Percentiles rank a stretch among this genome's conserved stretches.
Conservation (phyloP, 768 basidiomycete species). For the Rhizopogon salebrosus region DNA sequence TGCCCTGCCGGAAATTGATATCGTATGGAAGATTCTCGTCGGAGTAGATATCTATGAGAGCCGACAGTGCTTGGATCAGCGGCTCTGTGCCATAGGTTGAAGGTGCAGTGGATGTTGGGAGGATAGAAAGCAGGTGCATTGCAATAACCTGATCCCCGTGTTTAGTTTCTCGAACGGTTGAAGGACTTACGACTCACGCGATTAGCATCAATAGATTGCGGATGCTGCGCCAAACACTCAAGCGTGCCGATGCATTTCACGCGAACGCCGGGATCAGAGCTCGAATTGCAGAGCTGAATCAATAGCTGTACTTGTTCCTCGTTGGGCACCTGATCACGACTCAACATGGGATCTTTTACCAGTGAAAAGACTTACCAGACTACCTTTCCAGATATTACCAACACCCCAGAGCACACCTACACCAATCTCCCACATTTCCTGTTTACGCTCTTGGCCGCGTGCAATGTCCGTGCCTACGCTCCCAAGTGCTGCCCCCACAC, state of each 20-base stretch:
- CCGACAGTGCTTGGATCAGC: conserved; percentile 72
- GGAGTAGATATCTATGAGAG: conserved; percentile 89
- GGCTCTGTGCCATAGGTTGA: conserved; percentile 56
- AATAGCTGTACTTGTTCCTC: conserved; percentile 60
- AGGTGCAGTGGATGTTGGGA: conserved; percentile 38
- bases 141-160: conserved; percentile 50
- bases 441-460: conserved; percentile 61
- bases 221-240: conserved; percentile 74
- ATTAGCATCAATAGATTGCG: conserved; percentile 55
- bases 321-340: conserved; percentile 41
- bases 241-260: conserved; percentile 85
- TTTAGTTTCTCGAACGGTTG: neutral
- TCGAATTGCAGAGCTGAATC: conserved; percentile 58
- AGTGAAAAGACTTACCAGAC: conserved; percentile 41
- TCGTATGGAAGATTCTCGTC: conserved; percentile 83
- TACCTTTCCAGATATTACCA: conserved; percentile 69
- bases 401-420: conserved; percentile 87
- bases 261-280: conserved; percentile 48
- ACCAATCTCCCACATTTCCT: conserved; percentile 74
- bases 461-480: conserved; percentile 55
- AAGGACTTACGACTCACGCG: conserved; percentile 32
- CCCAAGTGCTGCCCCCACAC: conserved; percentile 58
- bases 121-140: conserved; percentile 57
- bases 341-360: conserved; percentile 6
- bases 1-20: conserved; percentile 65